Percentiles rank a stretch among this genome's conserved stretches.
phyloP scores from a whole-genome alignment of 495 filamentous ascomycete genomes.

The Alectoria sarmentosa region DNA sequence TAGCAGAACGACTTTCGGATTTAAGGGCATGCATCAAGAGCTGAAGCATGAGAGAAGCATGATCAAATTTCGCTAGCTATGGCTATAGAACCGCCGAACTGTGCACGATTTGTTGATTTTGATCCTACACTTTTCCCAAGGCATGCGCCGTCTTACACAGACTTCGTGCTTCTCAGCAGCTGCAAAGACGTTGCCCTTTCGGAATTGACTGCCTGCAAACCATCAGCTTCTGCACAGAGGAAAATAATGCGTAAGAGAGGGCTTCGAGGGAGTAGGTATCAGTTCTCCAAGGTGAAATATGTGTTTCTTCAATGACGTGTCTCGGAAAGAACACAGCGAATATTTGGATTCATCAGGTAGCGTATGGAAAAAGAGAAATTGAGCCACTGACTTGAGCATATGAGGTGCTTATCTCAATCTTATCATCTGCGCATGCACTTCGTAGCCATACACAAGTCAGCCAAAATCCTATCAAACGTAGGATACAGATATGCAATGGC shows the following conservation, averaged over 20 bases:
- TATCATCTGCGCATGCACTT: constrained; percentile 8
- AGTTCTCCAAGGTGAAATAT: constrained; percentile 94
- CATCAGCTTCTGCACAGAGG: not conserved
- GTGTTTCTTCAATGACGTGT: constrained; percentile 64
- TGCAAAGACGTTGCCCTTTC: not conserved
- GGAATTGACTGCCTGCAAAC: not conserved
- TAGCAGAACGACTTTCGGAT: constrained; percentile 36
- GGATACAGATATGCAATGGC: not conserved
- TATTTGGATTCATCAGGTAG: constrained; percentile 64
- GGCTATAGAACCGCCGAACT: not conserved
- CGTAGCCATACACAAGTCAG: constrained; percentile 6
- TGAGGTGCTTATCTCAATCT: not conserved
- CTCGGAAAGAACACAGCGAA: constrained; percentile 80
- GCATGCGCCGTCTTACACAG: not conserved
- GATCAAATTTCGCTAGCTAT: not conserved
- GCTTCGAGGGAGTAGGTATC: constrained; percentile 39
- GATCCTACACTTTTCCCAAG: not conserved
- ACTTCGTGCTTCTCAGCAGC: not conserved
- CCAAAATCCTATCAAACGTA: not conserved
- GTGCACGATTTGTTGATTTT: not conserved
- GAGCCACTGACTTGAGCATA: not conserved
- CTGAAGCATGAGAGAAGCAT: not conserved
- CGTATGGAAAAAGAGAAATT: not conserved
- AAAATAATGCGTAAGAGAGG: not conserved
- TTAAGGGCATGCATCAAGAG: not conserved